A percentile compares a stretch with the other conserved stretches of the same genome.
These are phyloP conservation scores for Sequoiadendron giganteum DNA, from an alignment of 75 land plant species.

Conservation along the genomic window DNA sequence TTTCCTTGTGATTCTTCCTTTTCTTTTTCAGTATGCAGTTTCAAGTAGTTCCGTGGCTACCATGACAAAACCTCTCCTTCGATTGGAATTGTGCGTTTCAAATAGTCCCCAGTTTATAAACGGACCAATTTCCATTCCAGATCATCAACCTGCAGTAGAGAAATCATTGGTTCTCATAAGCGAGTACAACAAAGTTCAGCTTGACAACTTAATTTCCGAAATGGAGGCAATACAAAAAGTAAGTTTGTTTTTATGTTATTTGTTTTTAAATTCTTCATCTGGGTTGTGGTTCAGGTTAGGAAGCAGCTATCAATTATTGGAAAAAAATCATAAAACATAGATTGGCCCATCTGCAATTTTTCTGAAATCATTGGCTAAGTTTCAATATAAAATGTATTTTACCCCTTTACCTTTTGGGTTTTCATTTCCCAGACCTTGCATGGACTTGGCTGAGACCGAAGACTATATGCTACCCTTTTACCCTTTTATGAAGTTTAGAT, in stretches of 20 bases:
- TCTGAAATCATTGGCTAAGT: no score
- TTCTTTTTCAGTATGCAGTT: background rate
- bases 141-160: background rate
- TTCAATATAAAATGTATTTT: no score
- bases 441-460: no score
- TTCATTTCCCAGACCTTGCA: background rate
- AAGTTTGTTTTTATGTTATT: background rate
- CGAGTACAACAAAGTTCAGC: constrained; percentile 1
- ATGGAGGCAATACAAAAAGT: constrained; percentile 8
- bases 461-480: no score
- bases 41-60: background rate
- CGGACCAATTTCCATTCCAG: background rate
- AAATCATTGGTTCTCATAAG: background rate
- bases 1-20: background rate
- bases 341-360: no score
- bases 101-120: background rate
- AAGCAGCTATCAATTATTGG: background rate
- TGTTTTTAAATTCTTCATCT: background rate
- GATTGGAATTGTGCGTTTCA: background rate
- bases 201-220: background rate
- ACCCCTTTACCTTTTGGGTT: background rate
- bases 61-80: constrained; percentile 4
- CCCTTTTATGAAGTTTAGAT: no score
- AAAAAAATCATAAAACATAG: no score
- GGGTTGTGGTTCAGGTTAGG: background rate